Evolutionary conservation across 495 filamentous ascomycete genomes (phyloP).

Genomic region (Neurospora sp.): DNA sequence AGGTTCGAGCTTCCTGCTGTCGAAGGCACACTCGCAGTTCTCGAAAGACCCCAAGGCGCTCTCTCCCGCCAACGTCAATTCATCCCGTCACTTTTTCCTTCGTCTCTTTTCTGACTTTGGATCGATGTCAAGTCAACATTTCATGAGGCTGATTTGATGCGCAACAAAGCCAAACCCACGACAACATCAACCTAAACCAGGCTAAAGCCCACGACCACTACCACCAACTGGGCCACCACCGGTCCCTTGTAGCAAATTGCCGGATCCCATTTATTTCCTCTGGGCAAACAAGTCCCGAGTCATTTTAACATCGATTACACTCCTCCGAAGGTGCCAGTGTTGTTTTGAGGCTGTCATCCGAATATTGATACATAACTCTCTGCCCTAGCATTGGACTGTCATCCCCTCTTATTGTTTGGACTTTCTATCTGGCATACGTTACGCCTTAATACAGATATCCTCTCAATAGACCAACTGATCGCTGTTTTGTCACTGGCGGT

Average conservation of each 20-base stretch:
- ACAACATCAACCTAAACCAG: neutral
- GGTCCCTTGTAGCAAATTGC: neutral
- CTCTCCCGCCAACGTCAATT: neutral
- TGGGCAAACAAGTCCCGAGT: neutral
- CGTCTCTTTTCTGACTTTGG: neutral
- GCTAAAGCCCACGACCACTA: neutral
- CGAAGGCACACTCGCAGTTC: neutral
- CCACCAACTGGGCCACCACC: neutral
- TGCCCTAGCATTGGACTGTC: neutral
- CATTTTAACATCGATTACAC: neutral
- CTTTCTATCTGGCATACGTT: neutral
- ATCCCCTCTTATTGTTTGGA: too few relatives aligned
- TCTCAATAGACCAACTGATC: neutral
- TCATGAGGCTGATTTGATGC: neutral
- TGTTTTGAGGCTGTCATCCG: neutral
- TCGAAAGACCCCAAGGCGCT: neutral
- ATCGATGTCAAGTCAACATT: neutral
- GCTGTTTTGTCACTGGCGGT: neutral
- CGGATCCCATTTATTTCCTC: neutral
- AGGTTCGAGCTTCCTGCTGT: neutral
- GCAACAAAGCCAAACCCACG: neutral
- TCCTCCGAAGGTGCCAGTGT: neutral
- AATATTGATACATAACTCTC: neutral
- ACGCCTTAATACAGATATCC: neutral
- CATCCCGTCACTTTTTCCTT: neutral